Conservation (phyloP, 2,329 filamentous ascomycete species). For the Aspergillus terreus region DNA sequence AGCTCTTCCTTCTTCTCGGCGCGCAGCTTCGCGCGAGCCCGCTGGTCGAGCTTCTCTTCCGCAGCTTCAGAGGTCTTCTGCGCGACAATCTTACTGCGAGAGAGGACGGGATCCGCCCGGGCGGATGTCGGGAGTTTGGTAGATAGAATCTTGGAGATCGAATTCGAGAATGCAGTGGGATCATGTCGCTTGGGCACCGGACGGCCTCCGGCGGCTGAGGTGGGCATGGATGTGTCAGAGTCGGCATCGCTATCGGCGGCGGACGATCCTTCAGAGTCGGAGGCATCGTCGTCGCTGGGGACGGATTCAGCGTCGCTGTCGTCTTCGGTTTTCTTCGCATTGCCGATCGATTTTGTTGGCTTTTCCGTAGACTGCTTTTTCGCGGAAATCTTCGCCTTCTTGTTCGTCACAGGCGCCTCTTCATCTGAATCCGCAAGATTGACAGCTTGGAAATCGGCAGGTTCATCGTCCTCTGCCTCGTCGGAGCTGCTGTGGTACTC, state of each 20-base stretch:
- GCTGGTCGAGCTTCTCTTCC: conserved; percentile 75
- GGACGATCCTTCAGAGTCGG: conserved; percentile 12
- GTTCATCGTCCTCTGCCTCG: conserved; percentile 49
- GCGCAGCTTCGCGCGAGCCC: conserved; percentile 73
- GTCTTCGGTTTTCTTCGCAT: conserved; percentile 13
- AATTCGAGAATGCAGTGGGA: conserved; percentile 83
- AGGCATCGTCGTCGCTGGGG: conserved; percentile 16
- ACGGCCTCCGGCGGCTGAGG: conserved; percentile 38
- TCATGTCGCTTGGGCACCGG: conserved; percentile 74
- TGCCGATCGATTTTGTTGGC: conserved; percentile 17
- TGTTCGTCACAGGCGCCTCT: conserved; percentile 20
- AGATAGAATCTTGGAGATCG: conserved; percentile 85
- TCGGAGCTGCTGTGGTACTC: conserved; percentile 62
- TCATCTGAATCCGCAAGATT: conserved; percentile 47
- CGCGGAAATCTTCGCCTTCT: conserved; percentile 18
- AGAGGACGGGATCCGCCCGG: conserved; percentile 84
- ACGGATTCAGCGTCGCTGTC: conserved; percentile 16
- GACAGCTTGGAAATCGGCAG: conserved; percentile 47
- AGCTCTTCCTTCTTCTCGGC: conserved; percentile 74
- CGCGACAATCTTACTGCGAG: conserved; percentile 71
- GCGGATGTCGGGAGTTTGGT: conserved; percentile 82
- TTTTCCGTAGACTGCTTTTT: conserved; percentile 13
- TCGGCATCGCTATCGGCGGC: conserved; percentile 38
- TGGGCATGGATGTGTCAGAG: conserved; percentile 39
- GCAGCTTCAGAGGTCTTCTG: conserved; percentile 68